phyloP scores from a whole-genome alignment of 1,139 yeast genomes.

The Scheffersomyces quercinus region DNA sequence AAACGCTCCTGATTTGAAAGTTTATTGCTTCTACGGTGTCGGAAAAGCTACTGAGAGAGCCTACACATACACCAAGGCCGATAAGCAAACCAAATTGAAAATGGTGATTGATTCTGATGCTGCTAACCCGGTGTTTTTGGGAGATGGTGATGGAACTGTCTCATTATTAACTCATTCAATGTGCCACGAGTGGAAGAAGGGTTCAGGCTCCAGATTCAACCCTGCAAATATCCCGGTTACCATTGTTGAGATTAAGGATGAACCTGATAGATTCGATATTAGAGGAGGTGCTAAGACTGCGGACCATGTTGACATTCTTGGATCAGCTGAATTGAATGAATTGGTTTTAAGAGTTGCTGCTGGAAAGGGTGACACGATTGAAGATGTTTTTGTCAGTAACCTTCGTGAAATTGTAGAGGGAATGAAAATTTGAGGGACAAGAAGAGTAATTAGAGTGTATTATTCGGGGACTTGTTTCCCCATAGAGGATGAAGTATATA shows the following conservation, averaged over 20 bases:
- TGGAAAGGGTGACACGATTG: slow-evolving; percentile 70
- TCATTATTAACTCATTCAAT: slow-evolving; percentile 78
- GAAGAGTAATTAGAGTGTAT: too few species aligned
- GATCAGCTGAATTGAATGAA: slow-evolving; percentile 90
- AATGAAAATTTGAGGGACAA: slow-evolving; percentile 30
- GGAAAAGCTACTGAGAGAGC: slow-evolving; percentile 96
- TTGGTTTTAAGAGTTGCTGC: slow-evolving; percentile 77
- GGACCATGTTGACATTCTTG: slow-evolving; percentile 94
- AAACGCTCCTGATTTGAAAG: slow-evolving; percentile 87
- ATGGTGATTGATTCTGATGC: slow-evolving; percentile 66
- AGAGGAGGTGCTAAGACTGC: slow-evolving; percentile 98
- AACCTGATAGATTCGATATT: slow-evolving; percentile 90
- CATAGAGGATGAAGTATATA: too few species aligned
- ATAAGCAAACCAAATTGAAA: slow-evolving; percentile 57
- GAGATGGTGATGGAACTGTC: slow-evolving; percentile 97
- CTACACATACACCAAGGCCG: slow-evolving; percentile 70
- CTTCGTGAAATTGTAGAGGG: slow-evolving; percentile 57
- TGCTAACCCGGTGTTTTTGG: slow-evolving; percentile 64
- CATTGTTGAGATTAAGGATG: slow-evolving; percentile 87
- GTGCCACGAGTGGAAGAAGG: slow-evolving; percentile 84
- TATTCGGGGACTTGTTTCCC: too few species aligned
- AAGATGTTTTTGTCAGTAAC: slow-evolving; percentile 59
- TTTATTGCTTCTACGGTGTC: slow-evolving; percentile 90
- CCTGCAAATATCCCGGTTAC: slow-evolving; percentile 76
- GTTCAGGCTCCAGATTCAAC: slow-evolving; percentile 63